Evolutionary conservation across 352 stramenopile genomes (phyloP).

Genomic region (Phytopythium helicoides): DNA sequence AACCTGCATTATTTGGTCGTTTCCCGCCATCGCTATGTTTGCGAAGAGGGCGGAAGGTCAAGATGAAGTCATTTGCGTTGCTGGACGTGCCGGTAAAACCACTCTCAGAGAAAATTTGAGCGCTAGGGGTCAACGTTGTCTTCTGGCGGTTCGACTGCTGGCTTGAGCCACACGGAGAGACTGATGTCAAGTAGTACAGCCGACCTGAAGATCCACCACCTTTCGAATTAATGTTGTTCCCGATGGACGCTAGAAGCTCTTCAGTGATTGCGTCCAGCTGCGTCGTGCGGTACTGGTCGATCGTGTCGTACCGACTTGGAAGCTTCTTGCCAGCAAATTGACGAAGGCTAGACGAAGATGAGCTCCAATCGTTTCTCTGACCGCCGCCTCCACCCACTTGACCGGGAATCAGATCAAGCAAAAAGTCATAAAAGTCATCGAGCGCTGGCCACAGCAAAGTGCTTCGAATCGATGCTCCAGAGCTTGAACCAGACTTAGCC

Average conservation of each 20-base stretch:
- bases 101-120: conserved; percentile 65
- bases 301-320: conserved; percentile 37
- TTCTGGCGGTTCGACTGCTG: not conserved
- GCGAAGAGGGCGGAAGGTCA: conserved; percentile 43
- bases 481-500: not conserved
- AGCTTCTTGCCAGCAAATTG: conserved; percentile 33
- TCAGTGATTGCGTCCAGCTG: conserved; percentile 71
- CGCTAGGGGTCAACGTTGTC: conserved; percentile 25
- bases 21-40: conserved; percentile 7
- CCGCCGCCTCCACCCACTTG: conserved; percentile 32
- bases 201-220: conserved; percentile 24
- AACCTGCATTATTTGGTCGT: conserved; percentile 3
- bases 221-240: conserved; percentile 36
- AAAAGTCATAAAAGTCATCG: conserved; percentile 74
- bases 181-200: conserved; percentile 41
- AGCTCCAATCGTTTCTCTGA: conserved; percentile 9
- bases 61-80: conserved; percentile 52
- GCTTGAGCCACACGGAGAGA: conserved; percentile 45
- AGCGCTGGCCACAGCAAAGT: conserved; percentile 70
- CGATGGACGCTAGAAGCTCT: conserved; percentile 58
- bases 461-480: conserved; percentile 17
- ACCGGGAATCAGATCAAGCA: conserved; percentile 58
- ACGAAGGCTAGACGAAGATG: conserved; percentile 18
- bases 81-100: conserved; percentile 48
- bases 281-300: conserved; percentile 53